Percentiles rank a stretch among this genome's conserved stretches.
Conservation (phyloP, 2,329 filamentous ascomycete genomes). For the Dactylellina leptospora region DNA sequence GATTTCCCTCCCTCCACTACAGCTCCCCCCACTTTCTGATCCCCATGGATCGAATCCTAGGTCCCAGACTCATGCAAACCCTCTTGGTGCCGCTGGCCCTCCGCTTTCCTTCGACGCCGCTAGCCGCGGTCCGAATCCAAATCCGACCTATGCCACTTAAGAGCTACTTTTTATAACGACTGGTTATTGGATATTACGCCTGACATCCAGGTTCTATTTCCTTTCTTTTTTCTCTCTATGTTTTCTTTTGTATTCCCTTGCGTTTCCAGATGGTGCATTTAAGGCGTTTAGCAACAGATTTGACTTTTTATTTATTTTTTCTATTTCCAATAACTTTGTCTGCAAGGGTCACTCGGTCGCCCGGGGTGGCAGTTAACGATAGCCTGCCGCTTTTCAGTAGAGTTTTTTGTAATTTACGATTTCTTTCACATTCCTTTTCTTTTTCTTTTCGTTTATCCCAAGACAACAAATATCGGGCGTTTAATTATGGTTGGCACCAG, state of each 20-base stretch:
- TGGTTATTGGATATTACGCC: conserved; percentile 8
- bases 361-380: conserved; percentile 13
- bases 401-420: conserved; percentile 46
- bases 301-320: conserved; percentile 15
- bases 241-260: conserved; percentile 19
- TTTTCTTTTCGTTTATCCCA: conserved; percentile 13
- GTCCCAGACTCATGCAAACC: conserved; percentile 36
- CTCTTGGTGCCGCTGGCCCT: conserved; percentile 27
- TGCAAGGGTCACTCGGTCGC: conserved; percentile 29
- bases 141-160: conserved; percentile 43
- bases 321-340: conserved; percentile 8
- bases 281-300: conserved; percentile 47
- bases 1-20: conserved; percentile 40
- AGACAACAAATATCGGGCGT: conserved; percentile 32
- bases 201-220: conserved; percentile 10
- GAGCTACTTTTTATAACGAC: conserved; percentile 10
- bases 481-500: conserved; percentile 48
- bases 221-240: conserved; percentile 10
- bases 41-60: conserved; percentile 34
- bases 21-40: conserved; percentile 40
- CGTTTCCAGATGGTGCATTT: conserved; percentile 36
- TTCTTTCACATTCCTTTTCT: conserved; percentile 23
- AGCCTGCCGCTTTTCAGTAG: conserved; percentile 27
- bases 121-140: conserved; percentile 16
- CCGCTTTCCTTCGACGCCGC: conserved; percentile 49